A percentile compares a stretch with the other conserved stretches of the same genome.
These are phyloP conservation scores for Sclerotinia spermophila DNA, from an alignment of 2,329 filamentous ascomycete genomes.

Conservation along the genomic window DNA sequence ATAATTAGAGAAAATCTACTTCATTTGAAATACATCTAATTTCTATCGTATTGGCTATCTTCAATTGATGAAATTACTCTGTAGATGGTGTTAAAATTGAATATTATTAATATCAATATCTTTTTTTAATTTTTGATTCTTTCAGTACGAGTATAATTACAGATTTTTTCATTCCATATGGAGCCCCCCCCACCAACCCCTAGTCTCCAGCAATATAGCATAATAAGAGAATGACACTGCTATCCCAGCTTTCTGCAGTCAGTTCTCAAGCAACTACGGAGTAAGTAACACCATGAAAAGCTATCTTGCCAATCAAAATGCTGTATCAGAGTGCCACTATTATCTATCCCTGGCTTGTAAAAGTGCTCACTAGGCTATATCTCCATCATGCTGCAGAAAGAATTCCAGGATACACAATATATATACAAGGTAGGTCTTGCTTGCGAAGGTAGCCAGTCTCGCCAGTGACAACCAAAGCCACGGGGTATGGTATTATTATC, in stretches of 20 bases:
- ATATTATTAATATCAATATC: no score
- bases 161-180: no score
- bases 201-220: neutral
- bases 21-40: no score
- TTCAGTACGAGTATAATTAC: no score
- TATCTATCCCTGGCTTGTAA: neutral
- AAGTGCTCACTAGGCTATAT: neutral
- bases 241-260: neutral
- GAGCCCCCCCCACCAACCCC: neutral
- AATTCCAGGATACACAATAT: neutral
- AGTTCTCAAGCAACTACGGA: no score
- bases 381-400: constrained; percentile 2
- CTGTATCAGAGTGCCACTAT: neutral
- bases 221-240: neutral
- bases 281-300: no score
- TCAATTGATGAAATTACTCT: no score
- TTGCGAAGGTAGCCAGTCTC: neutral
- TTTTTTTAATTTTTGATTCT: no score
- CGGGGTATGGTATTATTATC: neutral
- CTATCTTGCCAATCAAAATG: neutral
- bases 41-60: no score
- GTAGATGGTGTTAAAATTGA: no score
- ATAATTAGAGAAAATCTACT: no score
- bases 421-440: neutral
- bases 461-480: neutral